Evolutionary conservation across 371 early-diverging fungal species (phyloP).

Genomic region (Saksenaea oblongispora): DNA sequence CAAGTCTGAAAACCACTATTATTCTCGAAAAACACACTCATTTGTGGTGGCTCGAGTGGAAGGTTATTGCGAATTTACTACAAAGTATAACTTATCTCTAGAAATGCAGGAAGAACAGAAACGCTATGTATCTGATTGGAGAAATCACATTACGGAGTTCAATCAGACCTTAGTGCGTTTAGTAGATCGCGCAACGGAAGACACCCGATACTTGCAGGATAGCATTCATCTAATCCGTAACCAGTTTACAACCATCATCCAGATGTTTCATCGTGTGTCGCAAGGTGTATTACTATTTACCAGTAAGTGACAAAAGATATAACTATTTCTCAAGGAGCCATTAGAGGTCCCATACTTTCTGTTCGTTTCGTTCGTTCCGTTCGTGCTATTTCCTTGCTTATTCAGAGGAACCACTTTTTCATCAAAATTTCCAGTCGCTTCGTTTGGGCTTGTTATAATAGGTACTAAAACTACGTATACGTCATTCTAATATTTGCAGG

Average conservation of each 20-base stretch:
- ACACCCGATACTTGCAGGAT: neutral
- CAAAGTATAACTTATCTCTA: neutral
- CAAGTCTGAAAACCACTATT: neutral
- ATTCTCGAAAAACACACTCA: neutral
- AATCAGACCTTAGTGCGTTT: neutral
- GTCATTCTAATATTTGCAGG: no score
- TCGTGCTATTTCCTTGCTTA: neutral
- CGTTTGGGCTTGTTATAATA: no score
- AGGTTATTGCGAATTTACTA: neutral
- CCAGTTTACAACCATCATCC: neutral
- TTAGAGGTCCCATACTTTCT: neutral
- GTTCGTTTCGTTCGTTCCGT: neutral
- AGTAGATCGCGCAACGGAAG: neutral
- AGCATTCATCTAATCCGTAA: neutral
- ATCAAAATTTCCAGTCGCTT: no score
- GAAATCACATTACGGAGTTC: neutral
- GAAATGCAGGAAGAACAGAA: neutral
- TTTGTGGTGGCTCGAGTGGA: neutral
- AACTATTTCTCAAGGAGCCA: neutral
- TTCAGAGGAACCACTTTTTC: no score
- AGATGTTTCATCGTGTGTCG: neutral
- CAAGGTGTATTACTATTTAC: neutral
- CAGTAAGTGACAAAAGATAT: neutral
- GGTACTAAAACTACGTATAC: no score
- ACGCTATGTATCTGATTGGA: neutral